Conservation (phyloP, 2,329 filamentous ascomycete species). For the Aspergillus felis region DNA sequence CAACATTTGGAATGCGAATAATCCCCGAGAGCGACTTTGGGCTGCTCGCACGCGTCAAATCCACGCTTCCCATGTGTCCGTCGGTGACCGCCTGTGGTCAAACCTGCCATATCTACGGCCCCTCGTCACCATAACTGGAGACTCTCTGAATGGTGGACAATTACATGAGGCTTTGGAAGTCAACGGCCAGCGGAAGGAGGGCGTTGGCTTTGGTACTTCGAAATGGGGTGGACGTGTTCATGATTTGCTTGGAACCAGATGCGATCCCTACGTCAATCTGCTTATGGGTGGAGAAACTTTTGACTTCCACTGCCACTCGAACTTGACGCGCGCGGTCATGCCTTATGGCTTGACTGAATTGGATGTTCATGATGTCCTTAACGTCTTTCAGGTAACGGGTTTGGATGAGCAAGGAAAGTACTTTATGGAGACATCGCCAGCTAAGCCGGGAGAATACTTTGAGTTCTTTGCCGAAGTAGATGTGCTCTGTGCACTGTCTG, state of each 20-base stretch:
- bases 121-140: conserved; percentile 65
- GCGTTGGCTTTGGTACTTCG: conserved; percentile 41
- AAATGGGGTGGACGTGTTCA: conserved; percentile 65
- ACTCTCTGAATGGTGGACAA: conserved; percentile 53
- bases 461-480: conserved; percentile 81
- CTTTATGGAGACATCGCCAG: conserved; percentile 61
- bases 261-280: conserved; percentile 78
- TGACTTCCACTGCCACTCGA: conserved; percentile 81
- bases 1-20: conserved; percentile 74
- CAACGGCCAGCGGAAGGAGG: conserved; percentile 29
- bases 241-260: conserved; percentile 76
- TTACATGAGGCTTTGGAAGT: conserved; percentile 33
- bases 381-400: conserved; percentile 81
- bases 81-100: conserved; percentile 72
- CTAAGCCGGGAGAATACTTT: conserved; percentile 52
- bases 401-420: conserved; percentile 68
- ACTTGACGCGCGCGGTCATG: conserved; percentile 68
- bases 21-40: conserved; percentile 80
- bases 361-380: conserved; percentile 81
- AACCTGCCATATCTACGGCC: conserved; percentile 73
- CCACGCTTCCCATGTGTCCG: conserved; percentile 69
- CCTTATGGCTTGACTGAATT: conserved; percentile 65
- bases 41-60: conserved; percentile 73
- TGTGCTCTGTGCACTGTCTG: conserved; percentile 61
- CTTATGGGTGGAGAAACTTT: conserved; percentile 68